phyloP scores from a whole-genome alignment of 2,329 filamentous ascomycete genomes.

The Kalaharituber pfeilii region DNA sequence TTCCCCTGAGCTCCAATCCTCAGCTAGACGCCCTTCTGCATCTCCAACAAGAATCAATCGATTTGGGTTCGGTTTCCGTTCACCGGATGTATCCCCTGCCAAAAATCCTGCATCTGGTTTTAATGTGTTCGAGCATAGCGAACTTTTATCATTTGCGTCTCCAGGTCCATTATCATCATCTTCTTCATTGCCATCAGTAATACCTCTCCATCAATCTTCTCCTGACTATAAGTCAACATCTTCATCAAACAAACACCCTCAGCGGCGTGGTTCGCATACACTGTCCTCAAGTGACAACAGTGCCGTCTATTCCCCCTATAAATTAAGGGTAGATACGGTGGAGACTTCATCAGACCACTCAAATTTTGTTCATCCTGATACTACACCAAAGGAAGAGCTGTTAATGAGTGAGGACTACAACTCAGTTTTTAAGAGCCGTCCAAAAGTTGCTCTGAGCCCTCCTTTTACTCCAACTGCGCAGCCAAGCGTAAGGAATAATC shows the following conservation, averaged over 20 bases:
- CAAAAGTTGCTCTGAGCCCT: conserved; percentile 22
- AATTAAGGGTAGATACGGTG: too few relatives aligned
- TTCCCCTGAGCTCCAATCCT: conserved; percentile 18
- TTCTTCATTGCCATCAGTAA: not conserved
- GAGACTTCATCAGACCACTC: too few relatives aligned
- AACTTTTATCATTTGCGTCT: not conserved
- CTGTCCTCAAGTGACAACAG: not conserved
- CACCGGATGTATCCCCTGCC: not conserved
- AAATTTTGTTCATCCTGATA: too few relatives aligned
- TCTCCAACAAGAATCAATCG: not conserved
- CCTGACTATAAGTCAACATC: not conserved
- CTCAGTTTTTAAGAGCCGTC: conserved; percentile 21
- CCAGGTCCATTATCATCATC: not conserved
- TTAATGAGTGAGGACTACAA: conserved; percentile 17
- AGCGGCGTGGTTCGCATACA: not conserved
- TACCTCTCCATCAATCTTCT: not conserved
- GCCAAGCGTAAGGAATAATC: not conserved
- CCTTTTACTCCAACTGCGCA: conserved; percentile 13
- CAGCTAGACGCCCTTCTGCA: conserved; percentile 1
- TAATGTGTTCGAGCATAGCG: not conserved
- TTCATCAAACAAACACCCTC: not conserved
- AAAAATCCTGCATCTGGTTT: not conserved
- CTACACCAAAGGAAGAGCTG: conserved; percentile 22
- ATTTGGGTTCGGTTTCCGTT: not conserved
- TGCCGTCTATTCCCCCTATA: too few relatives aligned